A percentile compares a stretch with the other conserved stretches of the same genome.
phyloP scores from a whole-genome alignment of 805 yeast genomes.

The Monosporozyma aerobia region DNA sequence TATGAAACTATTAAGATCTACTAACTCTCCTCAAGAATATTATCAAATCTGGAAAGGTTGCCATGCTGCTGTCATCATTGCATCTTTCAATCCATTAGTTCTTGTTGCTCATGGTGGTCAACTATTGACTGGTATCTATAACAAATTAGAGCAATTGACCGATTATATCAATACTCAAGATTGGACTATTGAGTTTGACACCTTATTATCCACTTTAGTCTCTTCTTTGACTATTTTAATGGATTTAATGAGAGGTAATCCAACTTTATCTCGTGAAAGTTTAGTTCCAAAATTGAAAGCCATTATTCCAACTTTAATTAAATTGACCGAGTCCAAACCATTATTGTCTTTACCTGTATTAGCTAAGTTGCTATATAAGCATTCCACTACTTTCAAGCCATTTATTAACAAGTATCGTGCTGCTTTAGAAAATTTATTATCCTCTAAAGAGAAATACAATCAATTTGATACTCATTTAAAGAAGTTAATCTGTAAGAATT shows the following conservation, averaged over 20 bases:
- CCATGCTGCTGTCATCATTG: conserved; percentile 40
- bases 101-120: conserved; percentile 27
- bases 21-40: conserved; percentile 22
- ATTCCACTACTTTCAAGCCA: conserved; percentile 78
- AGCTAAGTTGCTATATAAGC: conserved; percentile 39
- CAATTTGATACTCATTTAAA: conserved; percentile 36
- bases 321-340: conserved; percentile 33
- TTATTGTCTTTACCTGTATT: conserved; percentile 33
- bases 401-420: conserved; percentile 53
- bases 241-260: conserved; percentile 59
- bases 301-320: conserved; percentile 47
- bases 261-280: conserved; percentile 73
- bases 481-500: conserved; percentile 36
- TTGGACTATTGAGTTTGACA: conserved; percentile 15
- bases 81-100: conserved; percentile 29
- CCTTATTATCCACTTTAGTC: conserved; percentile 23
- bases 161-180: conserved; percentile 15
- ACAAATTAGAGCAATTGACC: conserved; percentile 23
- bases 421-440: conserved; percentile 33
- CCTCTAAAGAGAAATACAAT: conserved; percentile 24
- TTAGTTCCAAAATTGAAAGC: conserved; percentile 69
- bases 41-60: conserved; percentile 52
- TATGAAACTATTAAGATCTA: conserved; percentile 37
- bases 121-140: conserved; percentile 19
- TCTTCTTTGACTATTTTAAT: conserved; percentile 26